Evolutionary conservation across 768 basidiomycete species (phyloP).

Genomic region (Leucocoprinus leucothites): DNA sequence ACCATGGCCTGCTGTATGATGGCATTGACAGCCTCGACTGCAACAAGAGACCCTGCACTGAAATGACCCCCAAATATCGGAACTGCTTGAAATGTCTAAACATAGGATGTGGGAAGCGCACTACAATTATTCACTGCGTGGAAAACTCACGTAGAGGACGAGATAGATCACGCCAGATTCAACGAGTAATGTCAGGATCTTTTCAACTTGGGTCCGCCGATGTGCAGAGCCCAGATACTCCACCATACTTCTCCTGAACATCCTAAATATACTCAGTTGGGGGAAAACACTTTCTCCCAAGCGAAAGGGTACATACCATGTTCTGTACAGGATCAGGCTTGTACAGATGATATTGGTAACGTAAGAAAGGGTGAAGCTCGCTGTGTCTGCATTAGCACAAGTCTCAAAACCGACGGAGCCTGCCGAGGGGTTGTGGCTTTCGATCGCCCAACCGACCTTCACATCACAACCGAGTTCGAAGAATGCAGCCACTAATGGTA

Average conservation of each 20-base stretch:
- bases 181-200: slow-evolving; percentile 23
- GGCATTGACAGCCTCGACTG: slow-evolving; percentile 25
- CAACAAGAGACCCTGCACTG: slow-evolving; percentile 18
- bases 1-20: slow-evolving; percentile 27
- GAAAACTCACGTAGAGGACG: slow-evolving; percentile 22
- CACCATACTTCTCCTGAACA: slow-evolving; percentile 22
- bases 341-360: slow-evolving; percentile 29
- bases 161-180: slow-evolving; percentile 27
- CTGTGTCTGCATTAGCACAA: slow-evolving; percentile 24
- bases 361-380: slow-evolving; percentile 27
- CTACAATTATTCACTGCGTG: neutral
- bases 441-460: slow-evolving; percentile 23
- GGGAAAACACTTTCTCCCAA: neutral
- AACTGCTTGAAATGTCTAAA: slow-evolving; percentile 25
- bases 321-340: slow-evolving; percentile 22
- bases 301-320: slow-evolving; percentile 18
- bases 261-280: too few relatives aligned
- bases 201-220: slow-evolving; percentile 24
- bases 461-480: slow-evolving; percentile 28
- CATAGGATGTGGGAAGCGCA: neutral
- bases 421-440: slow-evolving; percentile 20
- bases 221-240: slow-evolving; percentile 22
- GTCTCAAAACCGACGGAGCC: slow-evolving; percentile 21
- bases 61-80: slow-evolving; percentile 26
- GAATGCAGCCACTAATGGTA: slow-evolving; percentile 21